Percentiles rank a stretch among this genome's conserved stretches.
Evolutionary conservation across 345 rosid species (phyloP).

Genomic region (Eucalyptus curtisii): DNA sequence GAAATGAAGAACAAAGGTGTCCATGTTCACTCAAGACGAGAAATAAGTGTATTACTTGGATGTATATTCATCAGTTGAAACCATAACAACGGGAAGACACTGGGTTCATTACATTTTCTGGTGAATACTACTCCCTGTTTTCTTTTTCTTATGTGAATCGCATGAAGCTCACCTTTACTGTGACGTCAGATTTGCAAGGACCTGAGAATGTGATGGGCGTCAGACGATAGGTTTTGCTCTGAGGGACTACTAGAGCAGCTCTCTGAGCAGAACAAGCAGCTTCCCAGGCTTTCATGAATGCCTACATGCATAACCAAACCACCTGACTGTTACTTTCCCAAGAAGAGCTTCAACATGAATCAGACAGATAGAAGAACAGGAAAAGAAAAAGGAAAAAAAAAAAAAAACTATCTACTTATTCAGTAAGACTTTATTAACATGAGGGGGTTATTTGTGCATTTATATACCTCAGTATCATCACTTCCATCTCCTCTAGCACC

Average conservation of each 20-base stretch:
- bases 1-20: not conserved
- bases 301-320: constrained; percentile 12
- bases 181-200: constrained; percentile 1
- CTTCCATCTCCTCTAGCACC: constrained; percentile 48
- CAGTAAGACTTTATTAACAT: not conserved
- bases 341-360: not conserved
- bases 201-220: constrained; percentile 4
- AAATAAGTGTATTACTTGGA: not conserved
- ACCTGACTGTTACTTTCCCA: not conserved
- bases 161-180: not conserved
- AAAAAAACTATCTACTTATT: not conserved
- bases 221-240: not conserved
- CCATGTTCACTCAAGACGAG: not conserved
- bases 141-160: not conserved
- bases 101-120: not conserved
- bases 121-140: not conserved
- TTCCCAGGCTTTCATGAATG: constrained; percentile 50
- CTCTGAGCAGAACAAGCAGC: constrained; percentile 4
- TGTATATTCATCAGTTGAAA: not conserved
- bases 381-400: not conserved
- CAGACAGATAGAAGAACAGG: not conserved
- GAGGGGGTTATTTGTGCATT: not conserved
- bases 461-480: constrained; percentile 44
- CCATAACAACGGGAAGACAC: not conserved
- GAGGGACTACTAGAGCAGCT: not conserved